Base-by-base conservation (phyloP, 2,329 filamentous ascomycete genomes). In the Pestalotiopsis sp. region DNA sequence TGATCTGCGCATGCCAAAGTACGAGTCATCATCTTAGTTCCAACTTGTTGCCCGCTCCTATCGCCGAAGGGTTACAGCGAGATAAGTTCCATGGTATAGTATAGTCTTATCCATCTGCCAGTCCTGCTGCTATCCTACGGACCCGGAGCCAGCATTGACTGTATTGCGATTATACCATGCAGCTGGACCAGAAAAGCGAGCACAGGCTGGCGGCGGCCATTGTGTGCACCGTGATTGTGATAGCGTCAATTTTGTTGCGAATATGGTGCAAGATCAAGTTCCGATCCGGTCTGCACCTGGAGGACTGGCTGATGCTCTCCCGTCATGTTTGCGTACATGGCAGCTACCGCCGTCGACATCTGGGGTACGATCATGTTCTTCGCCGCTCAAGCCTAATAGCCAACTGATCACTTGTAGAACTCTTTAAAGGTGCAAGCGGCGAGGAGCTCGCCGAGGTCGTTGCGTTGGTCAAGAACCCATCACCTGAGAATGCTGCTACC, bases 401-500 rank as follows among this genome's bases (percentile, higher is more conserved):
- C 39, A 41, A 25, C 52, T 57, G 23, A 57, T 4, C 23, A 7
- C 23, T 25, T 25, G 52, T 25, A 57, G 52, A 13, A 25, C 52
- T 57, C 23, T 57, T 57, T 13, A 57, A 57, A 57, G 52, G 52
- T 20, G 52, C 52, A 57, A 57, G 52, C 23, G 52, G 52, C 52
- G 23, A 57, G 52, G 52, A 57, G 52, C 17, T 57, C 23, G 23
- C 52, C 23, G 52, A 57, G 52, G 23, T 57, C 52, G 52, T 25
- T 57, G 52, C 52, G 52, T 57, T 57, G 52, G n/a, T 57, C 52
- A 20, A 20, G 52, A 57, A 57, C 23, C 52, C 52, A 57, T 20
- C 52, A 20, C 52, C 52, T 57, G 52, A 57, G 52, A 57, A 57
- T 57, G 52, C 52, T 57, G 52, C 52, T 57, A 57, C 52, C 23